Percentiles rank a stretch among this genome's conserved stretches.
Conservation (phyloP, 208 protist genomes). For the Leishmania aethiopica region DNA sequence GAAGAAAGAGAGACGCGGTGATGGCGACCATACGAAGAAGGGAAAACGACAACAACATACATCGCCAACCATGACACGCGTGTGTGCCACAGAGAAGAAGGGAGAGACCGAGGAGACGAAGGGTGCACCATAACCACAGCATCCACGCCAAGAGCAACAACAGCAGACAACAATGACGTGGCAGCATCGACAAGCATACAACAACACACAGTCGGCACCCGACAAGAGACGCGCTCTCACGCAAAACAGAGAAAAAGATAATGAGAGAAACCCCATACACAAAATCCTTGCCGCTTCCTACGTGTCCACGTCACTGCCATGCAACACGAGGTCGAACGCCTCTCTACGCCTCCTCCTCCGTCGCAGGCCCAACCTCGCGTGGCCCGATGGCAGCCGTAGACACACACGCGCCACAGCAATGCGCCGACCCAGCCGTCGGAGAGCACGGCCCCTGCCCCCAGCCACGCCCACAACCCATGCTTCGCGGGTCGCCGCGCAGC, state of each 20-base stretch:
- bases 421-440: no score
- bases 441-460: no score
- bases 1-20: background rate
- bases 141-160: background rate
- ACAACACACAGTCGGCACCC: background rate
- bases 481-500: no score
- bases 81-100: background rate
- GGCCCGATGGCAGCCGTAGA: no score
- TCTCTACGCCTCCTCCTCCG: no score
- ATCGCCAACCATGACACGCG: background rate
- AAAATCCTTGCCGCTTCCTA: background rate
- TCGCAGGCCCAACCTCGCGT: no score
- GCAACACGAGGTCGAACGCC: background rate
- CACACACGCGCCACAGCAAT: no score
- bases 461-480: no score
- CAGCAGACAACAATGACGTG: background rate
- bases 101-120: background rate
- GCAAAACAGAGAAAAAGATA: background rate
- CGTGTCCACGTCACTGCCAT: background rate
- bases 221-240: background rate
- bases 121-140: background rate
- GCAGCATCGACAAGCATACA: background rate
- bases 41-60: background rate
- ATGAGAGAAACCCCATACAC: background rate
- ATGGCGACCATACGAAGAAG: slow-evolving; percentile 10